Evolutionary conservation across 495 filamentous ascomycete genomes (phyloP).

Genomic region (Daldinia bambusicola): DNA sequence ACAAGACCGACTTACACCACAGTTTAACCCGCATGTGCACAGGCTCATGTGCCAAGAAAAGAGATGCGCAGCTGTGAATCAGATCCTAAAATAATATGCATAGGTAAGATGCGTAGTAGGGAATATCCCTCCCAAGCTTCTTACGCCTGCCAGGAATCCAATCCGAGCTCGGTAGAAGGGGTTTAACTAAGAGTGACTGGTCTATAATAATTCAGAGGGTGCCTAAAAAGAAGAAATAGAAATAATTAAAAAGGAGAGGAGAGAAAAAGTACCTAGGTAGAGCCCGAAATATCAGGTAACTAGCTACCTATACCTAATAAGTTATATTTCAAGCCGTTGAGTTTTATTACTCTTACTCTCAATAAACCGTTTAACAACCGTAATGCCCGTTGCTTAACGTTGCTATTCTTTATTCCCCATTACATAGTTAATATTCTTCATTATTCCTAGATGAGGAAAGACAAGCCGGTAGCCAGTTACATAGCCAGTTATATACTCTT

Average conservation of each 20-base stretch:
- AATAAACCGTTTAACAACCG: neutral
- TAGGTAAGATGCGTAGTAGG: constrained; percentile 39
- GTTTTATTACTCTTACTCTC: no score
- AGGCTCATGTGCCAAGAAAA: constrained; percentile 46
- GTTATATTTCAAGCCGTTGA: no score
- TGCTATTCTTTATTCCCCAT: neutral
- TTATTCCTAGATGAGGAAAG: constrained; percentile 7
- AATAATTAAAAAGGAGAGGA: no score
- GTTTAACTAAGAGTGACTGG: constrained; percentile 13
- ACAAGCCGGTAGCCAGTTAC: neutral
- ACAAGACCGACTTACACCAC: constrained; percentile 46
- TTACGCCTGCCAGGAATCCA: constrained; percentile 30
- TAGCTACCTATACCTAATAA: no score
- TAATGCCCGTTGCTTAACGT: neutral
- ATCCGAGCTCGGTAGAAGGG: constrained; percentile 29
- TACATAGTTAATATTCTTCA: neutral
- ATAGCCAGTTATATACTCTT: neutral
- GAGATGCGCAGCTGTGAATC: constrained; percentile 44
- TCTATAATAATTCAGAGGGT: constrained; percentile 10
- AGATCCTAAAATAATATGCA: constrained; percentile 47
- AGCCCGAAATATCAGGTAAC: neutral
- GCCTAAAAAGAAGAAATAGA: neutral
- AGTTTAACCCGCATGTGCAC: constrained; percentile 42
- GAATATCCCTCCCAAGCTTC: constrained; percentile 34
- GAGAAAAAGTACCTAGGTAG: neutral